Evolutionary conservation across 2,329 filamentous ascomycete species (phyloP), one percentile per base, ranked within the genome.

Genomic region (Monilinia fructigena): DNA sequence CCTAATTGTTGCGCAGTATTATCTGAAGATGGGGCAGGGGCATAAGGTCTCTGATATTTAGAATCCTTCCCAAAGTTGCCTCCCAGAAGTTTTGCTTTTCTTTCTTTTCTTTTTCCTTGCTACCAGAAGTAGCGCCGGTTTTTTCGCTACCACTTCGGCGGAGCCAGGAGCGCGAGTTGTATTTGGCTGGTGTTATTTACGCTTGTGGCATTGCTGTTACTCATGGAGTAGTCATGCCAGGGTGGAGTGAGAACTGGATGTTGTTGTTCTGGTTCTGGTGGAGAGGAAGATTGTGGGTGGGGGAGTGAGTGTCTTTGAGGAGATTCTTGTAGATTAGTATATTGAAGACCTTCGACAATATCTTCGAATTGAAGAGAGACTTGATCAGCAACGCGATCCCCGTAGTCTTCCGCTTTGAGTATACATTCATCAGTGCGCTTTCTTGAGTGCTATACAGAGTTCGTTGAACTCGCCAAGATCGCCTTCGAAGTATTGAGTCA

Each of bases 71-170:
- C 73, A 68, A 76, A 1, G 72, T 74, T 4, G 67, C 60, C 42
- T 77, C 75, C 75, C 75, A 76, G 63, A 76, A 75, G 55, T 69
- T 73, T 61, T 76, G 74, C 11, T 72, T 66, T 23, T 76, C 74
- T 56, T 68, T 71, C 20, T 58, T 73, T 72, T 38, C 68, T 66
- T 62, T 66, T 10, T 66, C 58, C 58, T 45, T 66, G 6, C 8
- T 66, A 7, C 55, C 26, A 40, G 26, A 53, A 40, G 16, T 42
- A 6, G n/a, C 18, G 12, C 45, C 31, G 6, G n/a, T 38, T n/a
- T 31, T 56, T 58, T 74, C 73, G 23, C 63, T 65, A 16, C 63
- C 63, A 58, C 72, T 74, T 2, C 72, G 3, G 71, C 69, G 20
- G 73, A 74, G 14, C 71, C 70, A 11, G 73, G 70, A 3, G 63